Conservation (phyloP, 208 protist species). For the Angomonas ambiguus region DNA sequence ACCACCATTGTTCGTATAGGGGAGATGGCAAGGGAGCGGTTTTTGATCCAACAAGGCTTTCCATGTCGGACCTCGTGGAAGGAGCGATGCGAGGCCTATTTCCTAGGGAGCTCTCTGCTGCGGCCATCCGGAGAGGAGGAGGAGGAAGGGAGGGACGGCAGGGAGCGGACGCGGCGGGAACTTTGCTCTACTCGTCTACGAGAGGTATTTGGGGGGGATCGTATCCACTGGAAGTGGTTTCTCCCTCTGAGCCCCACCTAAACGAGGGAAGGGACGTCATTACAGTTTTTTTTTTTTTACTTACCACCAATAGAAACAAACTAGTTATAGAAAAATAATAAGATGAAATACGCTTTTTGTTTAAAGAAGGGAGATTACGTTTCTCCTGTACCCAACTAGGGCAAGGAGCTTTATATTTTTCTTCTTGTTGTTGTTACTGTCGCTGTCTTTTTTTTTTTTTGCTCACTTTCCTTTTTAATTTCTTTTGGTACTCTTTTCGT, state of each 20-base stretch:
- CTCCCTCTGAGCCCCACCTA: neutral
- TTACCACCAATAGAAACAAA: no score
- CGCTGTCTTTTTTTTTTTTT: slow-evolving; percentile 14
- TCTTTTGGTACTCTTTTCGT: no score
- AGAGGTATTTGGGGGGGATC: neutral
- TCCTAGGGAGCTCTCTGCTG: neutral
- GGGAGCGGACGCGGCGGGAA: no score
- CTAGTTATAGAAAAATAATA: slow-evolving; percentile 6
- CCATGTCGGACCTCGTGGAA: neutral
- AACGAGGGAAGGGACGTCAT: neutral
- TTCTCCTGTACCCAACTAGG: no score
- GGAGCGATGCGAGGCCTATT: neutral
- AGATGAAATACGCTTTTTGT: neutral
- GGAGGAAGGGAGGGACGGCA: neutral
- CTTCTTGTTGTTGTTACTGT: slow-evolving; percentile 1
- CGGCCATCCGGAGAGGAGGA: neutral
- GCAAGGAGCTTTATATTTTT: slow-evolving; percentile 3
- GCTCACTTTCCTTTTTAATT: slow-evolving; percentile 6
- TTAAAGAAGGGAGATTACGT: no score
- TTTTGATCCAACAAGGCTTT: slow-evolving; percentile 17
- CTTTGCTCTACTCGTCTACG: neutral
- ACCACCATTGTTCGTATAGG: slow-evolving; percentile 44
- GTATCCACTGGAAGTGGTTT: neutral
- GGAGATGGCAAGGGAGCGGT: slow-evolving; percentile 15
- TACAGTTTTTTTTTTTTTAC: slow-evolving; percentile 2